Evolutionary conservation across 1,284 basidiomycete species (phyloP), one percentile per base, ranked within the genome.

Genomic region (Ustilago lituana): DNA sequence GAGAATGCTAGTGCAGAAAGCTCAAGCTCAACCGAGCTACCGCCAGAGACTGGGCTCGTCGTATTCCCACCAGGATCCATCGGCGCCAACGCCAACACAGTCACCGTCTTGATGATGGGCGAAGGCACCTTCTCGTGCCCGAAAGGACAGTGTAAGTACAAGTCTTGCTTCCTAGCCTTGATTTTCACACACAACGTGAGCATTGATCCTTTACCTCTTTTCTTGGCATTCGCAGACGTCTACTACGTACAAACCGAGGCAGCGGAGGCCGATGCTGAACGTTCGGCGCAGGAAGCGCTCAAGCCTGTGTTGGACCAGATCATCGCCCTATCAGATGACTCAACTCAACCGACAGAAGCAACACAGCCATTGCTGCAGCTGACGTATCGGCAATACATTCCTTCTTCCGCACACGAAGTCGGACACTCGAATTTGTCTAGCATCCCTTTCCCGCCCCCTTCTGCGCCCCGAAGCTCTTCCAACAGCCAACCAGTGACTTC

Each of bases 121-220:
- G 88, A 91, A 77, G 90, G 89, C 9, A 93, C 91, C 1, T 87
- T 94, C 83, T 90, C 91, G 8, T 88, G 92, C 53, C 95, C 95
- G 0, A 84, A 86, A 50, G 91, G 89, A 3, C 73, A 78, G 33
- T 78, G 64, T 58, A 49, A 66, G 63, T 66, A 17, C 23, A 22
- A 27, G 19, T 12, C 32, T 11, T 15, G 17, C n/a, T 27, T 5
- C 24, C 14, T 15, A n/a, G n/a, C n/a, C n/a, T n/a, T n/a, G n/a
- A n/a, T n/a, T n/a, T n/a, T n/a, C n/a, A n/a, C n/a, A n/a, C n/a
- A n/a, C n/a, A n/a, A n/a, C n/a, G n/a, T 3, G 27, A 6, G 10
- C 41, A 39, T 5, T 12, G 14, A 19, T 39, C n/a, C 19, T 19
- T 43, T 19, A 31, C 27, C 5, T 26, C n/a, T 5, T 19, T 19